Evolutionary conservation across 176 grass and related monocot genomes (phyloP).

Genomic region (Oryza meyeriana): DNA sequence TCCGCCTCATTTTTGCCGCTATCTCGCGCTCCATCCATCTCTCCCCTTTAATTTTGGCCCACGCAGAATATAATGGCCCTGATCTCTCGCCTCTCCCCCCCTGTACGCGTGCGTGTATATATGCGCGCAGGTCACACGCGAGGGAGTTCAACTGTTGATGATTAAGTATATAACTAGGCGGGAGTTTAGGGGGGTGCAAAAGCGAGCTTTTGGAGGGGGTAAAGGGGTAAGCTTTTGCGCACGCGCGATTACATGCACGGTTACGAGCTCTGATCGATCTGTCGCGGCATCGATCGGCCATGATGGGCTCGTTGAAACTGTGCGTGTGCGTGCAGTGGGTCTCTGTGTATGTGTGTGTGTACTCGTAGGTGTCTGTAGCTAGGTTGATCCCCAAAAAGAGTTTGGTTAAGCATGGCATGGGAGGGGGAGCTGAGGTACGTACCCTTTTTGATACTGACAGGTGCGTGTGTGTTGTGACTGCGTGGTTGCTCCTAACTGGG

Average conservation of each 20-base stretch:
- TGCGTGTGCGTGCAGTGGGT: neutral
- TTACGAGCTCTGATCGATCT: neutral
- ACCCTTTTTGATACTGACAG: neutral
- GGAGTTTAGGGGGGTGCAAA: conserved; percentile 23
- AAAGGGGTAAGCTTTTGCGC: conserved; percentile 35
- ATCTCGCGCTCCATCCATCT: neutral
- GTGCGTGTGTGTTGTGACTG: neutral
- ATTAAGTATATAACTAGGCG: conserved; percentile 21
- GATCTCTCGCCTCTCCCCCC: neutral
- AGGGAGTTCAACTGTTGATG: conserved; percentile 1
- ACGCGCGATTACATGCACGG: conserved; percentile 25
- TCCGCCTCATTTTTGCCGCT: neutral
- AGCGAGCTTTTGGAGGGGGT: conserved; percentile 22
- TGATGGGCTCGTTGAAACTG: conserved; percentile 42
- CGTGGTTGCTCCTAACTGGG: neutral
- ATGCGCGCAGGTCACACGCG: neutral
- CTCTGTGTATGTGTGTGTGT: neutral
- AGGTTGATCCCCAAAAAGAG: neutral
- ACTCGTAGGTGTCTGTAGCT: neutral
- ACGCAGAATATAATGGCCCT: neutral
- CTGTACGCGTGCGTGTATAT: neutral
- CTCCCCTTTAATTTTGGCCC: conserved; percentile 21
- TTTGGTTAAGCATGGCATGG: neutral
- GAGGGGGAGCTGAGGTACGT: neutral
- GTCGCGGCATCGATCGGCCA: neutral